Base-by-base conservation (phyloP, 208 protist genomes). In the Wallacemonas sp. region DNA sequence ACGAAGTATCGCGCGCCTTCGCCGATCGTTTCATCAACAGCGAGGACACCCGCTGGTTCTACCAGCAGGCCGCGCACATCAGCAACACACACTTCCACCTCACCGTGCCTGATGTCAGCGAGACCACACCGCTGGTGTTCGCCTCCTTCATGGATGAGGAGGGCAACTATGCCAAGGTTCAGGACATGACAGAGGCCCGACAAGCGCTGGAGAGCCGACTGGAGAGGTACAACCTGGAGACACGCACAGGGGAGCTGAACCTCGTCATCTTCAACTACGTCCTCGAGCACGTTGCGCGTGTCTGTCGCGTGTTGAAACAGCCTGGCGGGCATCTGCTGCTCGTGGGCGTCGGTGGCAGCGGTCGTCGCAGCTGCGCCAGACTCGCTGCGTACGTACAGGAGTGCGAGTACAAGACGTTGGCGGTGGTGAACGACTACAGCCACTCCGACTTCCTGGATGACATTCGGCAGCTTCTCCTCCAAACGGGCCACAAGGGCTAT, bases 251-350 rank as follows among this genome's bases (percentile, higher is more conserved):
- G 12, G 81, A 91, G 34, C 94, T 98, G 44, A 83, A 97, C 73
- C 78, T 99, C 0, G 97, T 99, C 37, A 78, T 99, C 37, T 99
- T 99, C 73, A 92, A 92, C 67, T 97, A 98, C 72, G 96, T 98
- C 4, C 71, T 99, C n/a, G 90, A 98, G 70, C 97, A 99, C 71
- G 88, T 99, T 12, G 80, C 89, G 17, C 81, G 98, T 30, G 97
- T 99, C 52, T 89, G 83, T 62, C 94, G 98, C 46, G 92, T 99
- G 63, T 74, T 99, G 32, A 85, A 79, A 32, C 96, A 98, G 76
- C 98, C 98, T 27, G 85, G 83, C 21, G 98, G 98, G 17, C 87
- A 99, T 75, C 82, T 97, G 48, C 78, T 99, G 38, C 85, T 99
- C 12, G 76, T 99, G 48, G 98, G 98, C 54, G 96, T 99, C 21